These are phyloP conservation scores for Coemansia sp. DNA, from an alignment of 192 early-diverging fungal genomes.

Conservation along the genomic window DNA sequence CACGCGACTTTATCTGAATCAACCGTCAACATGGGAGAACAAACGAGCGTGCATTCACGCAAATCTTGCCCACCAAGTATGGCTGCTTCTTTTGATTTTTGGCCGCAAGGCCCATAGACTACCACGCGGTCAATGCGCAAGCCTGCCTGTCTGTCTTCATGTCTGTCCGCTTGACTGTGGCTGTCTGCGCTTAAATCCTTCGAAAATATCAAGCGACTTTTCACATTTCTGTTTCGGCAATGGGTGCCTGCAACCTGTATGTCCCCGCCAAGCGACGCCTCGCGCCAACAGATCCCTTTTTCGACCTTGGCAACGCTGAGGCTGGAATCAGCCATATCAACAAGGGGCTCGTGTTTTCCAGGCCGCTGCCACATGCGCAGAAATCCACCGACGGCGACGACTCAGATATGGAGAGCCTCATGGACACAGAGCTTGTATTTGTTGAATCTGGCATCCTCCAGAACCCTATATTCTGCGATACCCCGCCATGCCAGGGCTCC, in stretches of 20 bases:
- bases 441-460: constrained; percentile 2
- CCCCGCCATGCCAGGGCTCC: constrained; percentile 41
- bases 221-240: neutral
- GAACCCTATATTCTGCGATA: constrained; percentile 31
- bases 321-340: constrained; percentile 14
- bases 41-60: too few relatives aligned
- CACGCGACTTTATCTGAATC: neutral
- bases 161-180: too few relatives aligned
- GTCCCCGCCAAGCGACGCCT: constrained; percentile 48
- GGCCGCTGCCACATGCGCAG: neutral
- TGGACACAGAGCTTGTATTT: constrained; percentile 5
- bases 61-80: neutral
- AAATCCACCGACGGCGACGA: neutral
- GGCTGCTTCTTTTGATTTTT: too few relatives aligned
- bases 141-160: too few relatives aligned
- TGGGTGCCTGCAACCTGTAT: constrained; percentile 17
- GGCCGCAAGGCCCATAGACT: too few relatives aligned
- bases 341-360: constrained; percentile 11
- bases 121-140: too few relatives aligned
- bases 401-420: neutral
- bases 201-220: too few relatives aligned
- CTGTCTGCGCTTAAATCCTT: too few relatives aligned
- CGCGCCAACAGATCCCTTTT: constrained; percentile 33
- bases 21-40: neutral
- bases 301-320: constrained; percentile 43